phyloP scores from a whole-genome alignment of 352 stramenopile species.

The Globisporangium barbulae region DNA sequence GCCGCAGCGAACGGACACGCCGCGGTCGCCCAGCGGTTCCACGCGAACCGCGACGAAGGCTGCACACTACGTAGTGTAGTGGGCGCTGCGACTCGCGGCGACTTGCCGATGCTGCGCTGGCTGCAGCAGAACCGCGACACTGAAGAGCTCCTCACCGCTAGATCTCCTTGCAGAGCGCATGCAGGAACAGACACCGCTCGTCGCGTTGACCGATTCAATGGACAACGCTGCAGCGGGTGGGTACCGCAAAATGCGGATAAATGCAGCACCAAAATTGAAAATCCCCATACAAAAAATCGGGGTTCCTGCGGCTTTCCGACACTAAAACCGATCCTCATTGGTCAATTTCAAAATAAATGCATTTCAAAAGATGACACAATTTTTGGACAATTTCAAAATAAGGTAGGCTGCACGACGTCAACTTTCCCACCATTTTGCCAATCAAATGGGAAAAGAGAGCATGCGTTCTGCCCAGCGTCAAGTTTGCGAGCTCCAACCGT shows the following conservation, averaged over 20 bases:
- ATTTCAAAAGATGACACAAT: slow-evolving; percentile 2
- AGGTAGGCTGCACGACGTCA: neutral
- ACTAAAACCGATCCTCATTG: slow-evolving; percentile 2
- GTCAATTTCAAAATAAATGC: slow-evolving; percentile 6
- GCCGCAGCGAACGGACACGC: slow-evolving; percentile 1
- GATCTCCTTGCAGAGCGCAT: neutral
- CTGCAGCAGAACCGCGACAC: neutral
- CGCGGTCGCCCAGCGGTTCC: slow-evolving; percentile 27
- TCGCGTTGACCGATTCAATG: neutral
- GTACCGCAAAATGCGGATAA: slow-evolving; percentile 3
- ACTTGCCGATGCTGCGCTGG: slow-evolving; percentile 3
- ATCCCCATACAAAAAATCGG: slow-evolving; percentile 4
- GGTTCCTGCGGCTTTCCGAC: neutral
- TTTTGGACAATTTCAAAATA: neutral
- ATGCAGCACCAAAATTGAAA: slow-evolving; percentile 1
- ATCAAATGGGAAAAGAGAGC: no score
- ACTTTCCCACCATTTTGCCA: no score
- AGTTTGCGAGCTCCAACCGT: no score
- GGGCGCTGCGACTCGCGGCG: slow-evolving; percentile 1
- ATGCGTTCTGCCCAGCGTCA: no score
- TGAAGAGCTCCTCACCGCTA: neutral
- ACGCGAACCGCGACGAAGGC: slow-evolving; percentile 18
- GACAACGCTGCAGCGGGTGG: slow-evolving; percentile 4
- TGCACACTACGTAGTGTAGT: slow-evolving; percentile 2
- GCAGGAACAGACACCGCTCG: neutral